Conservation (phyloP, 176 grass and related monocot species). For the Oryza longistaminata region DNA sequence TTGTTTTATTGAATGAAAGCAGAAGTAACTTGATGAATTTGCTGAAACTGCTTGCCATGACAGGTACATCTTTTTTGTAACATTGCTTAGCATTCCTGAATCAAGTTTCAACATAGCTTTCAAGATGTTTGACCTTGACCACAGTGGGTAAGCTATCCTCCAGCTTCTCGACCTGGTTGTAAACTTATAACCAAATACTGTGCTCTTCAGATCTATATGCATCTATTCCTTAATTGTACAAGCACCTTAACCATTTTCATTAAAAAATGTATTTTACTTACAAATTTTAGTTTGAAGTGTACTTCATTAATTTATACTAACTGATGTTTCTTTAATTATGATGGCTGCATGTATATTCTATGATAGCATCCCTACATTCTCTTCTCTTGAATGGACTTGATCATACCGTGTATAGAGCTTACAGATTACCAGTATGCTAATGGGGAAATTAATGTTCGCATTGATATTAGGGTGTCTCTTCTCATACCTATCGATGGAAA, state of each 20-base stretch:
- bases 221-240: neutral
- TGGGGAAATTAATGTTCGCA: too few species aligned
- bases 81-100: conserved; percentile 92
- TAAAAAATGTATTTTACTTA: conserved; percentile 1
- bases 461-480: too few species aligned
- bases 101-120: conserved; percentile 95
- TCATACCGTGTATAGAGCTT: neutral
- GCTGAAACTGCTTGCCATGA: conserved; percentile 17
- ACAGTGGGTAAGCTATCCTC: conserved; percentile 63
- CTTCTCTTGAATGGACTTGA: neutral
- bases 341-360: neutral
- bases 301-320: conserved; percentile 11
- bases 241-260: conserved; percentile 12
- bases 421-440: neutral
- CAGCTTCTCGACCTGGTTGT: neutral
- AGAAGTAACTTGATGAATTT: conserved; percentile 9
- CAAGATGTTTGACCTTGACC: conserved; percentile 99
- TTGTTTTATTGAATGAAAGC: neutral
- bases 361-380: neutral
- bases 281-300: conserved; percentile 8
- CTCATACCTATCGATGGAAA: too few species aligned
- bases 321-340: neutral
- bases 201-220: conserved; percentile 9
- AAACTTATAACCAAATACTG: neutral
- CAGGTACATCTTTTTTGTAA: conserved; percentile 99